Evolutionary conservation across 768 basidiomycete genomes (phyloP).

Genomic region (Chiua virens): DNA sequence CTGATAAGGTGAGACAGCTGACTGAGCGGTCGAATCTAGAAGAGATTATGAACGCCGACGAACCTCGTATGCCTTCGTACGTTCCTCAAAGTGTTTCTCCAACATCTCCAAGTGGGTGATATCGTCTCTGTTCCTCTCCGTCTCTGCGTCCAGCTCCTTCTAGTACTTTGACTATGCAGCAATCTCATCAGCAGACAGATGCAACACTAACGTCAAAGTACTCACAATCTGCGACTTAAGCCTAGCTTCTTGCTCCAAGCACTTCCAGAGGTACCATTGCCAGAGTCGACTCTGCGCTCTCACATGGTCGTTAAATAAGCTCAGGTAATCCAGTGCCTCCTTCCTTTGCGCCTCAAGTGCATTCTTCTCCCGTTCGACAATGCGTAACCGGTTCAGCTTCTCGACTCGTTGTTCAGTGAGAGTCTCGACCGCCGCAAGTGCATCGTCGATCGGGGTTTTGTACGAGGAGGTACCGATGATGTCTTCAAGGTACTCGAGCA

Average conservation of each 20-base stretch:
- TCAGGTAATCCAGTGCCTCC: slow-evolving; percentile 85
- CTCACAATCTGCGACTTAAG: slow-evolving; percentile 61
- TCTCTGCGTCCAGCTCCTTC: slow-evolving; percentile 66
- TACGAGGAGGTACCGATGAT: slow-evolving; percentile 95
- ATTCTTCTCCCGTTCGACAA: slow-evolving; percentile 90
- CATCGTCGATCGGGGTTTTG: slow-evolving; percentile 86
- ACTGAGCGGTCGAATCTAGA: not conserved
- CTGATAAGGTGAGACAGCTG: slow-evolving; percentile 35
- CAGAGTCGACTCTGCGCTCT: slow-evolving; percentile 72
- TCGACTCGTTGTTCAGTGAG: slow-evolving; percentile 80
- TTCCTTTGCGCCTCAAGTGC: slow-evolving; percentile 84
- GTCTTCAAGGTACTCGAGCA: slow-evolving; percentile 97
- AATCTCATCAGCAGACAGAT: not conserved
- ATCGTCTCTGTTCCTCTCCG: slow-evolving; percentile 75
- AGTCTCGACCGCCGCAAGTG: slow-evolving; percentile 75
- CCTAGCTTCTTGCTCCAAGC: slow-evolving; percentile 59
- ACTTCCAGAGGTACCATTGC: slow-evolving; percentile 81
- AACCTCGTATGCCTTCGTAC: slow-evolving; percentile 71
- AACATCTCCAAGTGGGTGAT: slow-evolving; percentile 72
- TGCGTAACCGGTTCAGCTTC: slow-evolving; percentile 82
- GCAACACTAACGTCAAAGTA: slow-evolving; percentile 2
- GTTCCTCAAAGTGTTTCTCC: slow-evolving; percentile 66
- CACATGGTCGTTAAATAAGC: slow-evolving; percentile 78
- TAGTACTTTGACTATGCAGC: slow-evolving; percentile 51
- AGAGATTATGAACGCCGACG: slow-evolving; percentile 6